Evolutionary conservation across 1,139 yeast genomes (phyloP), one percentile per base, ranked within the genome.

Genomic region (Debaryomyces coudertii): DNA sequence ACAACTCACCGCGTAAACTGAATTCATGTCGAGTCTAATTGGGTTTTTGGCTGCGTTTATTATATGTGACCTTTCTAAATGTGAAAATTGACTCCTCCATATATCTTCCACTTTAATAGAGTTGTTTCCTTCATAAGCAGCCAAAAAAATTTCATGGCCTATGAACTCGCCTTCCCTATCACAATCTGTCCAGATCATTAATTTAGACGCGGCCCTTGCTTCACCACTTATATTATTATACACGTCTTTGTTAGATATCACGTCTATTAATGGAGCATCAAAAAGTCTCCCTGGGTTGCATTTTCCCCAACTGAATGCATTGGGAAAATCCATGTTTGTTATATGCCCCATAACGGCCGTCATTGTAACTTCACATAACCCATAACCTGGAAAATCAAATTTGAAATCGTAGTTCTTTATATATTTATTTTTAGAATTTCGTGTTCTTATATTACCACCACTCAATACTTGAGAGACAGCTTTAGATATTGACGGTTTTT

Each of bases 121-220:
- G 1, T 68, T 58, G 61, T 89, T 90, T 0, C 77, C 77, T 52
- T 71, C 70, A 40, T 66, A 62, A 0, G 97, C 97, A 4, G 85
- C 86, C 47, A 80, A 76, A 41, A 79, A 75, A 20, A 95, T 81
- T 60, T 93, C 98, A 72, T 80, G 83, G 0, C 99, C 99, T 49
- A 95, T 95, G 61, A 85, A 87, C 64, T 95, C 99, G 1, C 99
- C 99, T 61, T 95, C 99, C 36, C 99, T 75, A 72, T 95, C 99
- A 67, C 98, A 93, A 75, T 95, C 99, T 1, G 99, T 95, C 99
- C 99, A 95, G 7, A 95, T 90, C 87, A 89, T 88, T 51, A 95
- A 68, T 41, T 73, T 71, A 43, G 82, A 77, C 4, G 88, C 80
- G 25, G 56, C 60, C 33, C 84, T 62, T 2, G 93, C 89, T 59